Percentiles rank a stretch among this genome's conserved stretches.
Conservation (phyloP, 257 asterid genomes). For the Leonotis leonurus region DNA sequence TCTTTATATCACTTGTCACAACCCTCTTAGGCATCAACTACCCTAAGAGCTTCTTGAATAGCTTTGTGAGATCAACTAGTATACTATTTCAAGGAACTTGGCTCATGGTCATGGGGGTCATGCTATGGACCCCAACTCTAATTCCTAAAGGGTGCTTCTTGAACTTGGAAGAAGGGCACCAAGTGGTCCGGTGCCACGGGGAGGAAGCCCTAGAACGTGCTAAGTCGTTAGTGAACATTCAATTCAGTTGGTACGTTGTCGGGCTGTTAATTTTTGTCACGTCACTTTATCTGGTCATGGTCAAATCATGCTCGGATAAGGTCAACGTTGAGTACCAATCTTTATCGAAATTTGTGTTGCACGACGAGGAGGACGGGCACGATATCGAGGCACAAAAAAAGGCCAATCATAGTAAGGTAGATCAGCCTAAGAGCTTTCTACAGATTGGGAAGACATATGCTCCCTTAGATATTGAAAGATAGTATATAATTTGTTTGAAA, state of each 20-base stretch:
- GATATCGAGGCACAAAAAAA: slow-evolving; percentile 60
- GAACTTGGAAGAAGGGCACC: slow-evolving; percentile 62
- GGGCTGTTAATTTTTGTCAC: slow-evolving; percentile 32
- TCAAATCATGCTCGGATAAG: slow-evolving; percentile 25
- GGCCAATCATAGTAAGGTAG: slow-evolving; percentile 7
- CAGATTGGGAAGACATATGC: slow-evolving; percentile 28
- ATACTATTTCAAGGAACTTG: slow-evolving; percentile 77
- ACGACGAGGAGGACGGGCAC: slow-evolving; percentile 27
- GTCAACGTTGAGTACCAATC: slow-evolving; percentile 38
- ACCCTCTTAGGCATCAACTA: slow-evolving; percentile 45
- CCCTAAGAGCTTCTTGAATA: slow-evolving; percentile 59
- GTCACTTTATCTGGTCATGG: slow-evolving; percentile 34
- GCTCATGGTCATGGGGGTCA: slow-evolving; percentile 77
- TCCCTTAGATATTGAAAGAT: slow-evolving; percentile 41
- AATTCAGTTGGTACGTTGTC: slow-evolving; percentile 63
- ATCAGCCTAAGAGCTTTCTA: slow-evolving; percentile 31
- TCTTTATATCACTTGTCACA: slow-evolving; percentile 46
- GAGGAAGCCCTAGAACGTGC: slow-evolving; percentile 64
- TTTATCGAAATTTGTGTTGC: slow-evolving; percentile 26
- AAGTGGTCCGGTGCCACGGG: slow-evolving; percentile 61
- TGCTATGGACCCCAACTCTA: slow-evolving; percentile 76
- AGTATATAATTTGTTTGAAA: slow-evolving; percentile 3
- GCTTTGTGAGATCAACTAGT: slow-evolving; percentile 63
- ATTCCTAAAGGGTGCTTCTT: slow-evolving; percentile 62
- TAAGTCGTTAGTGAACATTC: slow-evolving; percentile 69